A percentile compares a stretch with the other conserved stretches of the same genome.
Conservation (phyloP, 164 flowering plant genomes). For the Stephania cephalantha region DNA sequence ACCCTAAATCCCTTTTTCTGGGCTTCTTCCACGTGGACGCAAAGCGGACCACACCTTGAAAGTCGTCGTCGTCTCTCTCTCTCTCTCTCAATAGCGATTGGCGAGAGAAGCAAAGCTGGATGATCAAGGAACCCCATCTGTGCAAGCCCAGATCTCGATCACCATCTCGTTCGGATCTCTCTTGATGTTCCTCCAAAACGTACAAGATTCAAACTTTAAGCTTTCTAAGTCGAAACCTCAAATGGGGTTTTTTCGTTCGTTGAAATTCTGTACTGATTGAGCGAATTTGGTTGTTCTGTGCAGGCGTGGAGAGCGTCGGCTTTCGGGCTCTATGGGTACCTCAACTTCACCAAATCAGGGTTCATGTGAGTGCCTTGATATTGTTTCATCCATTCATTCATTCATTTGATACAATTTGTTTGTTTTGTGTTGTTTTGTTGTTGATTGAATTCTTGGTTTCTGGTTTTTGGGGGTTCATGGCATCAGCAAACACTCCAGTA, state of each 20-base stretch:
- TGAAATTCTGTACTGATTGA: too few relatives aligned
- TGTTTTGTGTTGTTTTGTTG: neutral
- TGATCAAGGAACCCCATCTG: neutral
- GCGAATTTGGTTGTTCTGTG: too few relatives aligned
- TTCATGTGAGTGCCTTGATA: slow-evolving; percentile 46
- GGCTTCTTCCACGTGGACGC: too few relatives aligned
- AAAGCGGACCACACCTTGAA: too few relatives aligned
- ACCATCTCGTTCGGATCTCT: slow-evolving; percentile 20
- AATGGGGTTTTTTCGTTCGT: too few relatives aligned
- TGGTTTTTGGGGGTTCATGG: neutral
- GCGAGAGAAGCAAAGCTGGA: neutral
- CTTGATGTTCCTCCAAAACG: slow-evolving; percentile 69
- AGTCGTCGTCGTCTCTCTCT: too few relatives aligned
- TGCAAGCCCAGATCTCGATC: slow-evolving; percentile 12
- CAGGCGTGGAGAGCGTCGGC: slow-evolving; percentile 79
- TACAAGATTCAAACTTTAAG: slow-evolving; percentile 3
- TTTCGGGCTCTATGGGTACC: slow-evolving; percentile 77
- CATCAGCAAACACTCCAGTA: slow-evolving; percentile 66
- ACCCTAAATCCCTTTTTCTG: too few relatives aligned
- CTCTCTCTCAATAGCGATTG: too few relatives aligned
- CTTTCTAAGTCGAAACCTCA: too few relatives aligned
- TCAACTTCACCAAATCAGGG: slow-evolving; percentile 75
- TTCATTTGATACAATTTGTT: neutral
- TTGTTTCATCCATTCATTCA: neutral
- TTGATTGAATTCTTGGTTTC: neutral